phyloP scores from a whole-genome alignment of 2,329 filamentous ascomycete genomes.

The Calonectria ilicicola region DNA sequence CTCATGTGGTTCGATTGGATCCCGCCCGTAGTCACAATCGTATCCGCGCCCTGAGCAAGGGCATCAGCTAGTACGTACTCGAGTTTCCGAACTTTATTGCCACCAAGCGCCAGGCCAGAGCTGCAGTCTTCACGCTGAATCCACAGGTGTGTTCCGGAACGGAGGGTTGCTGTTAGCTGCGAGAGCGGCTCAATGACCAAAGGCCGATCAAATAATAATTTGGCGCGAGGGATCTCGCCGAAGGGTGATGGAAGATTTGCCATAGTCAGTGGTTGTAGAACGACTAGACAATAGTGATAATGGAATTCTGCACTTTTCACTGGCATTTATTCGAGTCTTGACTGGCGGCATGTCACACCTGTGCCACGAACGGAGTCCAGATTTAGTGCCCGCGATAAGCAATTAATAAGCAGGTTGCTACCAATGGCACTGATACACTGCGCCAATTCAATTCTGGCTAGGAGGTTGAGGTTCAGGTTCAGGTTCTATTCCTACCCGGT shows the following conservation, averaged over 20 bases:
- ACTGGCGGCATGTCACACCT: no score
- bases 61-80: not conserved
- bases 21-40: not conserved
- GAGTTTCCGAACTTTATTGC: not conserved
- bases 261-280: no score
- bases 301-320: no score
- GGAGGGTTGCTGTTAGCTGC: not conserved
- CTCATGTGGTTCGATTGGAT: not conserved
- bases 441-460: no score
- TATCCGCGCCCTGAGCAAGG: not conserved
- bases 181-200: not conserved
- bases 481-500: no score
- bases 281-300: no score
- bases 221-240: not conserved
- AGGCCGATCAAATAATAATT: not conserved
- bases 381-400: no score
- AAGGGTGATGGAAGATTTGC: not conserved
- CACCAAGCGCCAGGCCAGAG: not conserved
- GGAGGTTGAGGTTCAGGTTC: no score
- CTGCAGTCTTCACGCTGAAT: not conserved
- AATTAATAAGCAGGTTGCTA: no score
- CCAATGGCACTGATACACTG: no score
- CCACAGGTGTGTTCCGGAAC: not conserved
- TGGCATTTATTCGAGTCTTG: no score
- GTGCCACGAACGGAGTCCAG: no score